These are phyloP conservation scores for Quercus cerris DNA, from an alignment of 306 rosid genomes.

Conservation along the genomic window DNA sequence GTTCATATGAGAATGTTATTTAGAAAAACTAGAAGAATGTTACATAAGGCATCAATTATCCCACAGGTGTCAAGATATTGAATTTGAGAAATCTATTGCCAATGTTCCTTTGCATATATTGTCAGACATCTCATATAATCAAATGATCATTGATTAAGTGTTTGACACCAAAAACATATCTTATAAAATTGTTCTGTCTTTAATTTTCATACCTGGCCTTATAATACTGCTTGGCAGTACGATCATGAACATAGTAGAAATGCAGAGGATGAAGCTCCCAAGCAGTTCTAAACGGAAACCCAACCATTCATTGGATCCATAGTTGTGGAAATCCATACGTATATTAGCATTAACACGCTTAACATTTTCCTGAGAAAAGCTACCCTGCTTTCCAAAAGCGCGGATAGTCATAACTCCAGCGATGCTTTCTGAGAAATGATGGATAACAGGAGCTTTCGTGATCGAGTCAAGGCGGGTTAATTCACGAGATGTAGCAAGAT, in stretches of 20 bases:
- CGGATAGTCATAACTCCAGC: constrained; percentile 92
- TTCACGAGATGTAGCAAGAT: constrained; percentile 83
- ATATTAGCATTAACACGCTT: constrained; percentile 69
- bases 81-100: neutral
- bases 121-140: neutral
- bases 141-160: neutral
- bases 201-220: constrained; percentile 67
- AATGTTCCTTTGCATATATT: neutral
- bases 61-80: neutral
- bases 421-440: constrained; percentile 94
- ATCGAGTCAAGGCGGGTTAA: constrained; percentile 84
- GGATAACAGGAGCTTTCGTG: constrained; percentile 94
- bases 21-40: neutral
- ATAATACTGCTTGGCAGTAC: constrained; percentile 74
- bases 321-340: constrained; percentile 93
- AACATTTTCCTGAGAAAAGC: constrained; percentile 57
- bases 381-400: constrained; percentile 52
- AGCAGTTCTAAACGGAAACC: constrained; percentile 88
- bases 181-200: neutral
- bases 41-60: neutral
- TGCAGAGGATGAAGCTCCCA: constrained; percentile 72
- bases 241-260: constrained; percentile 85
- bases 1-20: neutral
- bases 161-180: neutral
- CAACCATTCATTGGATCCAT: constrained; percentile 89